Percentiles rank a stretch among this genome's conserved stretches.
Evolutionary conservation across 371 early-diverging fungal genomes (phyloP).

Genomic region (Mucor piriformis): DNA sequence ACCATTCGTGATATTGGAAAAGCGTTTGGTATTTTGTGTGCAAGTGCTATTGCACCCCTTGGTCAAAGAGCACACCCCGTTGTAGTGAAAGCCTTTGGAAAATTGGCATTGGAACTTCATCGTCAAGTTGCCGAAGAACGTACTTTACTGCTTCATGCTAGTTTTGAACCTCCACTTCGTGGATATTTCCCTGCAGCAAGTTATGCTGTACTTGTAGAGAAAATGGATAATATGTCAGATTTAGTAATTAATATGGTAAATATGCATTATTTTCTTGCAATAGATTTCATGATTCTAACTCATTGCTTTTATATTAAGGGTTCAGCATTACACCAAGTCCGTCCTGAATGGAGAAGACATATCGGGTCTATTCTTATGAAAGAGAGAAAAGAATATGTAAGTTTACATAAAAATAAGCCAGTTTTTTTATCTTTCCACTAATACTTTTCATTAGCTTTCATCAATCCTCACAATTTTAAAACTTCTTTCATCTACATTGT

Average conservation of each 20-base stretch:
- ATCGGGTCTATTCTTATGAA: slow-evolving; percentile 28
- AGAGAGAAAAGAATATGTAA: slow-evolving; percentile 49
- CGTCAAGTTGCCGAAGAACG: slow-evolving; percentile 46
- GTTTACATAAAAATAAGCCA: too few species aligned
- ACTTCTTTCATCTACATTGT: slow-evolving; percentile 38
- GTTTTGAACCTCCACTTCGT: slow-evolving; percentile 46
- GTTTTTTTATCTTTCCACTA: too few species aligned
- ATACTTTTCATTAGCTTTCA: slow-evolving; percentile 35
- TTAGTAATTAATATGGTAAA: slow-evolving; percentile 42
- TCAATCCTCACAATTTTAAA: slow-evolving; percentile 46
- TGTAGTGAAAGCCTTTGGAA: slow-evolving; percentile 30
- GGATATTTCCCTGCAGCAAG: slow-evolving; percentile 38
- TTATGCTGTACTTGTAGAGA: slow-evolving; percentile 34
- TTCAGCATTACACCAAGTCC: slow-evolving; percentile 12
- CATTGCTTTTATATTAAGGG: slow-evolving; percentile 10
- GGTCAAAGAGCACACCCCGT: slow-evolving; percentile 13
- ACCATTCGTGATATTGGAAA: slow-evolving; percentile 48
- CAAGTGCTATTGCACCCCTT: slow-evolving; percentile 6
- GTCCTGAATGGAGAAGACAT: slow-evolving; percentile 23
- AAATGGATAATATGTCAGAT: slow-evolving; percentile 48
- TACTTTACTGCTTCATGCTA: slow-evolving; percentile 27
- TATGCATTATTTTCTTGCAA: not conserved
- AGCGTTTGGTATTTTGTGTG: slow-evolving; percentile 35
- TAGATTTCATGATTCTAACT: not conserved
- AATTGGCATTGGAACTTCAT: slow-evolving; percentile 33